Base-by-base conservation (phyloP, 345 rosid species). In the Litchi chinensis region DNA sequence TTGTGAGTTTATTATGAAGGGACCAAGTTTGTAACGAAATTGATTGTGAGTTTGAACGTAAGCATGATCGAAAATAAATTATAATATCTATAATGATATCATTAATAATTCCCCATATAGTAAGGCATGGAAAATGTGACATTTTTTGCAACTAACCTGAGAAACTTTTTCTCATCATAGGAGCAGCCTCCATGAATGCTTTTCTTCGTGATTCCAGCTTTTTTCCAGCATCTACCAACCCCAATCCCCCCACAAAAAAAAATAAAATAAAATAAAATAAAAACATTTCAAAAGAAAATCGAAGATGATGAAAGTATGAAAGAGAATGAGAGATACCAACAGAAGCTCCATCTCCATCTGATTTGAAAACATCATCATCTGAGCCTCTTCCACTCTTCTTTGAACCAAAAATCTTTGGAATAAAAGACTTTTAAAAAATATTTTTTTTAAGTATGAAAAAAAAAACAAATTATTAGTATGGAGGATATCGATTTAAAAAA, bases 341-440 rank as follows among this genome's bases (percentile, higher is more conserved):
- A 76, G 75, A 70, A 77, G 56, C 63, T n/a, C 76, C 80, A 59
- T 85, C 81, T 2, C 76, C 56, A 41, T 85, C 86, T 76, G 84
- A 71, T 77, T 41, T 82, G 12, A 54, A 41, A 10, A 65, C 9
- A 70, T 84, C 87, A 13, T 80, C 86, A 40, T 82, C 85, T 8
- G 86, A 82, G 44, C 71, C 72, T 82, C 88, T 86, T 40, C 81
- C 82, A 76, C 65, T 81, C 78, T 83, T 79, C 83, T 80, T 91
- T 39, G 93, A 86, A 77, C 93, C 83, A 43, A 94, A 94, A 68
- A 91, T 86, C 90, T 90, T 94, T 10, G 97, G 97, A 71, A 91
- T 81, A 68, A 87, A 90, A 57, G 89, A 91, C 92, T 89, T 82
- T 26, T 26, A 0, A 26, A n/a, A n/a, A n/a, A n/a, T n/a, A 26